Evolutionary conservation across 2,329 filamentous ascomycete genomes (phyloP).

Genomic region (Aschersonia sp.): DNA sequence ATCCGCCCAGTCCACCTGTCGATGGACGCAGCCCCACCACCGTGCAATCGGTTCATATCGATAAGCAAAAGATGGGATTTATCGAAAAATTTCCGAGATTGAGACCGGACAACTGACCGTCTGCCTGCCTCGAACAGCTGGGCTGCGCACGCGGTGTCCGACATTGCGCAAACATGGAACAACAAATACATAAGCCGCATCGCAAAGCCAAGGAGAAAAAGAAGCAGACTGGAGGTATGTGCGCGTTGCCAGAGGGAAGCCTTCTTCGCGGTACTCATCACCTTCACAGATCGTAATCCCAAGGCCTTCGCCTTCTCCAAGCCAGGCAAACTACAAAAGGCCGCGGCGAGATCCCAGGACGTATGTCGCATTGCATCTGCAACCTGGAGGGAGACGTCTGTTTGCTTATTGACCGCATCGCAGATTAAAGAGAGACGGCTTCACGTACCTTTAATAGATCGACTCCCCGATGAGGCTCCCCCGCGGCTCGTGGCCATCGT

Average conservation of each 20-base stretch:
- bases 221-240: conserved; percentile 41
- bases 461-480: conserved; percentile 86
- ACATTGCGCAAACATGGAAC: conserved; percentile 43
- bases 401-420: neutral
- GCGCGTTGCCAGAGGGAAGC: conserved; percentile 7
- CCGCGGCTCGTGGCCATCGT: conserved; percentile 88
- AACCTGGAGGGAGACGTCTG: neutral
- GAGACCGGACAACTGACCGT: too few relatives aligned
- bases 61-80: too few relatives aligned
- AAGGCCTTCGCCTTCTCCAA: conserved; percentile 82
- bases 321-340: conserved; percentile 65
- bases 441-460: conserved; percentile 92
- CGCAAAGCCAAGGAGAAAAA: conserved; percentile 84
- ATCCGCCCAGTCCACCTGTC: too few relatives aligned
- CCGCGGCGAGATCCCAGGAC: conserved; percentile 59
- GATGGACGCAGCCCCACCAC: too few relatives aligned
- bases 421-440: conserved; percentile 89
- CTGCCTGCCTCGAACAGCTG: too few relatives aligned
- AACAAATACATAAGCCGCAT: conserved; percentile 76
- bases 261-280: neutral
- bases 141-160: neutral
- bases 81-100: too few relatives aligned
- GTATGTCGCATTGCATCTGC: conserved; percentile 22
- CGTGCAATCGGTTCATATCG: too few relatives aligned
- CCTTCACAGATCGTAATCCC: conserved; percentile 52